Conservation (phyloP, 1,284 basidiomycete species). For the Vanrija pseudolonga region DNA sequence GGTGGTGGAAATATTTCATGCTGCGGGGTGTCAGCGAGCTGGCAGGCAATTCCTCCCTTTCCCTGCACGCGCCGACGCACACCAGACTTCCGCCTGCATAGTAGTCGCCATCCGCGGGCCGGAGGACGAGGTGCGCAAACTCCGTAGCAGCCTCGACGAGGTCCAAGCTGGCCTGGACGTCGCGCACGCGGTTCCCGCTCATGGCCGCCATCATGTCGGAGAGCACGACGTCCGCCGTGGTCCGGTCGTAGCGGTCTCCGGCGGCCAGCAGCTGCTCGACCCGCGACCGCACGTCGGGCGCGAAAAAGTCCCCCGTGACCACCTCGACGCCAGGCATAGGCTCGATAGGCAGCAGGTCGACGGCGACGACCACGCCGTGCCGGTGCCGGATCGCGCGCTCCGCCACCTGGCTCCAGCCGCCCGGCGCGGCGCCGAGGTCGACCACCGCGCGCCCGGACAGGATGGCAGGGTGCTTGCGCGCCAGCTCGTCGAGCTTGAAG, state of each 20-base stretch:
- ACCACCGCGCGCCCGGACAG: constrained; percentile 59
- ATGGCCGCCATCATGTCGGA: constrained; percentile 52
- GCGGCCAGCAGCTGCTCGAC: constrained; percentile 40
- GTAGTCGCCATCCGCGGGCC: constrained; percentile 17
- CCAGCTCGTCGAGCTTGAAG: constrained; percentile 63
- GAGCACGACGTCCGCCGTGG: constrained; percentile 45
- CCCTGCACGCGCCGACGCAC: constrained; percentile 16
- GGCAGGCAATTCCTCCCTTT: no score
- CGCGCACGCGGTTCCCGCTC: constrained; percentile 43
- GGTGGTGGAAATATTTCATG: constrained; percentile 49
- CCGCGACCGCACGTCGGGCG: constrained; percentile 53
- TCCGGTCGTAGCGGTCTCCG: neutral
- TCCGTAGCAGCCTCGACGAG: constrained; percentile 43
- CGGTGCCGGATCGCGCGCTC: constrained; percentile 6
- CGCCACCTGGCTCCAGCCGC: constrained; percentile 80
- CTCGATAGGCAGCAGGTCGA: constrained; percentile 67
- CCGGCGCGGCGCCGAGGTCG: constrained; percentile 81
- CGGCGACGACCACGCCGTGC: constrained; percentile 59
- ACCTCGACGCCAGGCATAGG: constrained; percentile 65
- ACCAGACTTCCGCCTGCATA: constrained; percentile 42
- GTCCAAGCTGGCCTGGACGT: constrained; percentile 42
- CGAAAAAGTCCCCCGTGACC: constrained; percentile 72
- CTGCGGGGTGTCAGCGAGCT: constrained; percentile 1
- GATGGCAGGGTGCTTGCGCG: constrained; percentile 49
- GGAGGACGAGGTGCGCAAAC: constrained; percentile 37